These are phyloP conservation scores for Collybiopsis confluens DNA, from an alignment of 768 basidiomycete genomes.

Conservation along the genomic window DNA sequence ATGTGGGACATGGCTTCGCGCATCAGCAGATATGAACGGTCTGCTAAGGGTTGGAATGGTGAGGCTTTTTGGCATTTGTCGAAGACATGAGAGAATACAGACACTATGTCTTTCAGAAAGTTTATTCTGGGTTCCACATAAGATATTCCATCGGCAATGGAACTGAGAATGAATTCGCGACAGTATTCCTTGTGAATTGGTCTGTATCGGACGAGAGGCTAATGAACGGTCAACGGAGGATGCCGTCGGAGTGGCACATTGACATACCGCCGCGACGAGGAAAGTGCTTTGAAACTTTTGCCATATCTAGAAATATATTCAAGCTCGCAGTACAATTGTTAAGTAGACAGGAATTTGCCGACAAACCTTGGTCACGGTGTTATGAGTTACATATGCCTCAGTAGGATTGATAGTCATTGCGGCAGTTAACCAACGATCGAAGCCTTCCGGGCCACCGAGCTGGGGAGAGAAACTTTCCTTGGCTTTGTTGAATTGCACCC, in stretches of 20 bases:
- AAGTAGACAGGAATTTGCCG: not conserved
- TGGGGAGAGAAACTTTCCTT: conserved; percentile 44
- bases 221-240: not conserved
- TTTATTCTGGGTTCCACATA: conserved; percentile 70
- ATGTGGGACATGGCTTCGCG: conserved; percentile 54
- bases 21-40: conserved; percentile 39
- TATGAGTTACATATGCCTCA: conserved; percentile 71
- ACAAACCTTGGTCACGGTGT: conserved; percentile 59
- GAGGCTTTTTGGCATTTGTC: not conserved
- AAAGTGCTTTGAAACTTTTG: conserved; percentile 62
- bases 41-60: conserved; percentile 44
- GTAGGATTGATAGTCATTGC: conserved; percentile 50
- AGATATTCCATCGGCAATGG: conserved; percentile 66
- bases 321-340: not conserved
- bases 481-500: conserved; percentile 55
- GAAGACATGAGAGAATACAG: not conserved
- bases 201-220: conserved; percentile 45
- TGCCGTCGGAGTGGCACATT: not conserved
- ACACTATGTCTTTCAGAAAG: conserved; percentile 51
- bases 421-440: conserved; percentile 62
- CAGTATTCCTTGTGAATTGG: conserved; percentile 63
- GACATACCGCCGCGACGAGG: conserved; percentile 29
- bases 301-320: conserved; percentile 55
- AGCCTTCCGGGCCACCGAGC: conserved; percentile 60
- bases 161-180: conserved; percentile 55